phyloP scores from a whole-genome alignment of 2,329 filamentous ascomycete genomes.

The Diaporthe longicolla region DNA sequence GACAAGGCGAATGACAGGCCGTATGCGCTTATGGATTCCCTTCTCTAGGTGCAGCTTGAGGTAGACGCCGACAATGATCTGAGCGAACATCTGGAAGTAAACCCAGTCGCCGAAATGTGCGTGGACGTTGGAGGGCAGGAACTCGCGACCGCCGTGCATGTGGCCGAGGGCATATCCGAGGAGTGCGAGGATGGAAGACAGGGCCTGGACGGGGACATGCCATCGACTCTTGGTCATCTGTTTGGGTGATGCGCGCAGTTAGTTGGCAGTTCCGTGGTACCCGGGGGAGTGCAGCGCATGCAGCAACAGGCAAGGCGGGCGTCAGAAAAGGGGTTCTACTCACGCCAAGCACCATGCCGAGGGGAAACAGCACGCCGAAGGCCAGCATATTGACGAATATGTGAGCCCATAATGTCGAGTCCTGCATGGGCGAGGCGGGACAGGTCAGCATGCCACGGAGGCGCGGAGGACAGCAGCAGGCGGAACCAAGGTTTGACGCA shows the following conservation, averaged over 20 bases:
- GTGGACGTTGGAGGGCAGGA: slow-evolving; percentile 82
- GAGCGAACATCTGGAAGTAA: slow-evolving; percentile 82
- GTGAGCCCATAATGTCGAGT: slow-evolving; percentile 91
- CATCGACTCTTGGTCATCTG: slow-evolving; percentile 91
- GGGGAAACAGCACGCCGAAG: slow-evolving; percentile 92
- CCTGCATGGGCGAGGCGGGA: slow-evolving; percentile 59
- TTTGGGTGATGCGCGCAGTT: slow-evolving; percentile 19
- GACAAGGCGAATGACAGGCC: slow-evolving; percentile 77
- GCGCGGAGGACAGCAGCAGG: not conserved
- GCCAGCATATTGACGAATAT: slow-evolving; percentile 89
- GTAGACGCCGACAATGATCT: slow-evolving; percentile 87
- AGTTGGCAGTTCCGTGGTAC: not conserved
- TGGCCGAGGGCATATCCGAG: slow-evolving; percentile 94
- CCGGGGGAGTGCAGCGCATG: not conserved
- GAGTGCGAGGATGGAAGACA: slow-evolving; percentile 81
- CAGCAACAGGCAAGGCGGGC: not conserved
- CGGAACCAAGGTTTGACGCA: slow-evolving; percentile 57
- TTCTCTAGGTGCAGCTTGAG: slow-evolving; percentile 90
- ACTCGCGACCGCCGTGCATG: slow-evolving; percentile 89
- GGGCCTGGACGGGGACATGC: slow-evolving; percentile 90
- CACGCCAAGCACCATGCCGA: slow-evolving; percentile 96
- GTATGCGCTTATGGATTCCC: slow-evolving; percentile 84
- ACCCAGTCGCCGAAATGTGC: slow-evolving; percentile 83
- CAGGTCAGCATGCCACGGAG: slow-evolving; percentile 1
- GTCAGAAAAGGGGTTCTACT: slow-evolving; percentile 51